Percentiles rank a stretch among this genome's conserved stretches.
These are phyloP conservation scores for Beauveria pseudobassiana DNA, from an alignment of 2,329 filamentous ascomycete species.

Conservation along the genomic window DNA sequence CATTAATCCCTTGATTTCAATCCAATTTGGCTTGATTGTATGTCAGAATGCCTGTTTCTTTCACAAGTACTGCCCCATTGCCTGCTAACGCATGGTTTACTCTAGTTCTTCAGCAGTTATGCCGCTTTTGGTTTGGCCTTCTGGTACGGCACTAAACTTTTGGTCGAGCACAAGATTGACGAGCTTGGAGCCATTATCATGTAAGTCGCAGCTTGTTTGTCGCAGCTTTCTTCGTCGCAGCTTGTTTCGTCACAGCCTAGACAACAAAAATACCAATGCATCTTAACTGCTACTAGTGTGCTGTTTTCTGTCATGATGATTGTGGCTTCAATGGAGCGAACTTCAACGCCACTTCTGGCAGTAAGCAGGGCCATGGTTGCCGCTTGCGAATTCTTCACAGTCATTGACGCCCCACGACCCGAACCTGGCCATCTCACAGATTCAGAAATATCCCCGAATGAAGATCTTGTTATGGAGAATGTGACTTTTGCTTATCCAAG, in stretches of 20 bases:
- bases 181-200: conserved; percentile 48
- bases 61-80: not conserved
- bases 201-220: conserved; percentile 26
- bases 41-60: not conserved
- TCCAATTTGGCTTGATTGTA: conserved; percentile 45
- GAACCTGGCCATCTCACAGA: conserved; percentile 27
- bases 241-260: no score
- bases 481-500: conserved; percentile 67
- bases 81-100: not conserved
- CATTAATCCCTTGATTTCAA: conserved; percentile 42
- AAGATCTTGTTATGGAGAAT: conserved; percentile 44
- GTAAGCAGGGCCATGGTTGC: conserved; percentile 50
- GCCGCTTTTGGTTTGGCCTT: conserved; percentile 50
- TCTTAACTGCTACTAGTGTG: conserved; percentile 25
- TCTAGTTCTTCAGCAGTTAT: conserved; percentile 45
- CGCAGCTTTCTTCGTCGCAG: no score
- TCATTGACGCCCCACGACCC: conserved; percentile 41
- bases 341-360: conserved; percentile 50
- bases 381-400: conserved; percentile 49
- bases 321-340: conserved; percentile 47
- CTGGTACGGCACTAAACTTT: conserved; percentile 53
- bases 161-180: conserved; percentile 37
- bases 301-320: conserved; percentile 53
- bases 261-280: no score
- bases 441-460: conserved; percentile 28